These are phyloP conservation scores for Tylopilus sp. DNA, from an alignment of 768 basidiomycete species.

Conservation along the genomic window DNA sequence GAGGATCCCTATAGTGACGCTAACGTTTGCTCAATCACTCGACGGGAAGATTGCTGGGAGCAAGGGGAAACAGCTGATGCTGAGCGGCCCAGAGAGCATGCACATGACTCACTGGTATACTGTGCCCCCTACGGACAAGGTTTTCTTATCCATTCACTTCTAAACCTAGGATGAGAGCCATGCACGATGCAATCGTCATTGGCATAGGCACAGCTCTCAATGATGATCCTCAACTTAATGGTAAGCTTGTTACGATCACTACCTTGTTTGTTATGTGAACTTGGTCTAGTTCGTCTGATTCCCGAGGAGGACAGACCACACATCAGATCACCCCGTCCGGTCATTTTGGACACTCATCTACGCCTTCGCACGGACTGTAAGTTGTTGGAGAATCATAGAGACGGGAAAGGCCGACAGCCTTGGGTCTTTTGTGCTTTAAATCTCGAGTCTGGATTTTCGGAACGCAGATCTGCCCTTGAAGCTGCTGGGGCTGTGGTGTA, in stretches of 20 bases:
- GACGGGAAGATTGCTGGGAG: constrained; percentile 86
- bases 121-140: not conserved
- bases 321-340: constrained; percentile 64
- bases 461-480: constrained; percentile 47
- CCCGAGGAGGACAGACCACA: constrained; percentile 37
- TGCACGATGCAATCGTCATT: constrained; percentile 91
- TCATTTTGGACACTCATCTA: constrained; percentile 77
- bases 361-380: constrained; percentile 65
- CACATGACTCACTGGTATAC: constrained; percentile 90
- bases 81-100: constrained; percentile 88
- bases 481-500: constrained; percentile 66
- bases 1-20: constrained; percentile 60
- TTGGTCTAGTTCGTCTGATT: constrained; percentile 50
- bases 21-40: constrained; percentile 83
- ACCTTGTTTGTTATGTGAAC: not conserved
- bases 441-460: constrained; percentile 4
- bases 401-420: constrained; percentile 60
- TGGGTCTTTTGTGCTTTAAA: constrained; percentile 60
- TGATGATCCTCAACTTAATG: constrained; percentile 93
- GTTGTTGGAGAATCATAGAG: constrained; percentile 61
- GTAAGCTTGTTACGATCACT: constrained; percentile 40
- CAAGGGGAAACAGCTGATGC: constrained; percentile 66
- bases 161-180: constrained; percentile 71
- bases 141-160: not conserved
- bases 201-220: constrained; percentile 88